phyloP scores from a whole-genome alignment of 108 stramenopile species.

The Skeletonema marinoi region DNA sequence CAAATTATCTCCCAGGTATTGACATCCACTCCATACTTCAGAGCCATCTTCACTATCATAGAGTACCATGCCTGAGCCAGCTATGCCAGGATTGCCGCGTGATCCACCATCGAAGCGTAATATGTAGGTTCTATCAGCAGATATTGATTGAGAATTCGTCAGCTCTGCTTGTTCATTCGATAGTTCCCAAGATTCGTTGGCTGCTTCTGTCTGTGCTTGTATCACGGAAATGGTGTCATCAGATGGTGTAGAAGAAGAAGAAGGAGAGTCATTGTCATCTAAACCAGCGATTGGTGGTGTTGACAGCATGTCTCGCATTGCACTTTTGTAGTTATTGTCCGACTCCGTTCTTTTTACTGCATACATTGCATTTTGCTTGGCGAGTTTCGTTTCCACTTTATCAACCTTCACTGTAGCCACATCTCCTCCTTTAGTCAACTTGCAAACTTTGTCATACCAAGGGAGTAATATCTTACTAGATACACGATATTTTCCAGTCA shows the following conservation, averaged over 20 bases:
- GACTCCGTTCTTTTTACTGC: constrained; percentile 20
- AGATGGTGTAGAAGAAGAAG: background rate
- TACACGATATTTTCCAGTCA: constrained; percentile 15
- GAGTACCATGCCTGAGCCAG: constrained; percentile 78
- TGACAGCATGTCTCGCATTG: background rate
- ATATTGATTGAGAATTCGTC: background rate
- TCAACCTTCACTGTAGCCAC: constrained; percentile 10
- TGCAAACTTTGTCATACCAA: constrained; percentile 20
- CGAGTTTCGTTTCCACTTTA: background rate
- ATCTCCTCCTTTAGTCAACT: background rate
- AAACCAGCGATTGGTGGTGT: background rate
- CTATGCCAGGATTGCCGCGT: constrained; percentile 66
- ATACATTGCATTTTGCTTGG: constrained; percentile 16
- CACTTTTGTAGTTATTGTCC: constrained; percentile 12
- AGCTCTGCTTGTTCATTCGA: background rate
- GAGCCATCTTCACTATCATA: constrained; percentile 55
- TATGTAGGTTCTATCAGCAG: constrained; percentile 41
- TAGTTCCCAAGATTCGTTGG: background rate
- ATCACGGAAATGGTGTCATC: background rate
- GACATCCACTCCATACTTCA: constrained; percentile 68
- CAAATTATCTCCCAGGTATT: constrained; percentile 53
- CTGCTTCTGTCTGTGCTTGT: background rate
- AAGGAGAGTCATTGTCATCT: background rate
- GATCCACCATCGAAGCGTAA: constrained; percentile 85
- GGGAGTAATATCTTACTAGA: constrained; percentile 10